These are phyloP conservation scores for Euphorbia pulcherrima DNA, from an alignment of 345 rosid genomes.

Conservation along the genomic window DNA sequence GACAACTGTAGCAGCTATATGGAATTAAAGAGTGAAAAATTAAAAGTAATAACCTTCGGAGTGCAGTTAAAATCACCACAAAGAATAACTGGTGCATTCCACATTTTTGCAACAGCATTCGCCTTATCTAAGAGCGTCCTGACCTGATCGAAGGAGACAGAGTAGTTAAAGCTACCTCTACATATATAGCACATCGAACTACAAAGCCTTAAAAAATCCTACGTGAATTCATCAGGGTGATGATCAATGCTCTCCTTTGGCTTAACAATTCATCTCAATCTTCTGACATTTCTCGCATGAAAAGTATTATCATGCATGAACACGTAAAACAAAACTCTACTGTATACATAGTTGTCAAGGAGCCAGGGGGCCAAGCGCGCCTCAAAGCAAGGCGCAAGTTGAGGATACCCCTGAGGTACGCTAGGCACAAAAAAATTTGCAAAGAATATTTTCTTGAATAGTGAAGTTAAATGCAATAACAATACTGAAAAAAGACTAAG, in stretches of 20 bases:
- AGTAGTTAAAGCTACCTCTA: slow-evolving; percentile 7
- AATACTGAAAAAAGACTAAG: no score
- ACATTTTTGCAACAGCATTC: slow-evolving; percentile 61
- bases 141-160: slow-evolving; percentile 45
- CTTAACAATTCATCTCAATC: slow-evolving; percentile 1
- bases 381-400: no score
- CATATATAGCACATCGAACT: neutral
- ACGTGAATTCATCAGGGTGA: neutral
- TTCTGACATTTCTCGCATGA: neutral
- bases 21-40: slow-evolving; percentile 9
- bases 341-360: no score
- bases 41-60: slow-evolving; percentile 58
- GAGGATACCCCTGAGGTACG: no score
- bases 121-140: slow-evolving; percentile 74
- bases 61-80: slow-evolving; percentile 97
- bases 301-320: neutral
- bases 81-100: slow-evolving; percentile 91
- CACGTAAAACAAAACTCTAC: neutral
- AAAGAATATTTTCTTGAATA: no score
- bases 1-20: slow-evolving; percentile 7
- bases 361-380: no score
- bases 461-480: no score
- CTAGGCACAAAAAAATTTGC: no score
- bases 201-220: neutral
- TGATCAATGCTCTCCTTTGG: neutral